Base-by-base conservation (phyloP, 148 eudicot genomes). In the Salicornia ramosissima region DNA sequence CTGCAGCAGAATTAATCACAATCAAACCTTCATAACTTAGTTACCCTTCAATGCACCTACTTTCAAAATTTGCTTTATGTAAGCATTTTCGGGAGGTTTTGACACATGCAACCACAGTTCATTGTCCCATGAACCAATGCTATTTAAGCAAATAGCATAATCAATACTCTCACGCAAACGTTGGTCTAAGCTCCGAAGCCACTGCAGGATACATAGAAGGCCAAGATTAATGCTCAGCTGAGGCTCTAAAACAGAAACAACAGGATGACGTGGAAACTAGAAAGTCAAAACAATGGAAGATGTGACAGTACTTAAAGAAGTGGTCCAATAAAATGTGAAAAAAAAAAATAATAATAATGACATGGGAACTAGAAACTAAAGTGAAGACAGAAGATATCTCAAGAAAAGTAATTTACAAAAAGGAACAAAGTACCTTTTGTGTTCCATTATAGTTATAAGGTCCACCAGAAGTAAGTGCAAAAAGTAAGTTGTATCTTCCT, bases 401-500 rank as follows among this genome's bases (percentile, higher is more conserved):
- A 71, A 66, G 62, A 65, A 15, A 57, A 71, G 25, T 59, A 46
- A 36, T 36, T 36, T 36, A 64, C 22, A 7, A 30, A 39, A 59
- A 69, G 50, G 56, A 79, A 59, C 25, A 10, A 19, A 54, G 70
- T 73, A 95, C 99, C 97, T 89, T 95, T 11, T 91, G 83, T 54
- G 99, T 95, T 75, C 99, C 99, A 72, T 91, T 87, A 80, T 89
- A 95, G 82, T 95, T 95, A 73, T 91, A 95, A 67, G 99, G 99
- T 64, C 99, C 99, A 79, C 91, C 99, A 80, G 99, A 89, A 31
- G 99, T 95, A 53, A 95, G 84, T 51, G 88, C 99, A 83, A 95
- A 95, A 72, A 95, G 96, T 70, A 95, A 74, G 78, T 95, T 95
- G 83, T 95, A 95, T 71, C 89, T 85, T 73, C 97, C 99, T 79